Percentiles rank a stretch among this genome's conserved stretches.
These are phyloP conservation scores for Aureoboletus auriporus DNA, from an alignment of 768 basidiomycete species.

Conservation along the genomic window DNA sequence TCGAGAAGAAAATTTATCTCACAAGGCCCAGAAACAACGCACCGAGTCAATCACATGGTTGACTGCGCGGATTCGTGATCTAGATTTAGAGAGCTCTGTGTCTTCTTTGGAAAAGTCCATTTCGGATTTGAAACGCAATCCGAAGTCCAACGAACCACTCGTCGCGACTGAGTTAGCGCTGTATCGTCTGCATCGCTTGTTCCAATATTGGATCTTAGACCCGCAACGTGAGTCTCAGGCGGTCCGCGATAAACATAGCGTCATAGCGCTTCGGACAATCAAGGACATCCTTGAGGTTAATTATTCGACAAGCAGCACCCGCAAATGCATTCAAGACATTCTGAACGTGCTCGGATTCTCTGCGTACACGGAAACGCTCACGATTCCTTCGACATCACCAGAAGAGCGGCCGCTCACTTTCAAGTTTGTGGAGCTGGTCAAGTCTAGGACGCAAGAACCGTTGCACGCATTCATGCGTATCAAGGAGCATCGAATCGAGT, in stretches of 20 bases:
- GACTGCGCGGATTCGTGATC: constrained; percentile 40
- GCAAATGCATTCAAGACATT: constrained; percentile 36
- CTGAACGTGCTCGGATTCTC: constrained; percentile 47
- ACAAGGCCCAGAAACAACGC: constrained; percentile 41
- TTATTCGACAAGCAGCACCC: constrained; percentile 26
- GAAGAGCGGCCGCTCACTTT: constrained; percentile 39
- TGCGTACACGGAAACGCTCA: constrained; percentile 30
- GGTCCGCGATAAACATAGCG: constrained; percentile 43
- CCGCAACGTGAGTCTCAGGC: constrained; percentile 31
- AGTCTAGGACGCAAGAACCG: constrained; percentile 38
- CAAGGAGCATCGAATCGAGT: constrained; percentile 51
- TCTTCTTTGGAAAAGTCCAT: constrained; percentile 31
- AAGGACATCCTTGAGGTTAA: constrained; percentile 40
- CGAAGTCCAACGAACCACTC: constrained; percentile 37
- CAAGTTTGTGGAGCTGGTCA: constrained; percentile 52
- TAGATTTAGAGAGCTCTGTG: constrained; percentile 19
- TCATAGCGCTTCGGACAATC: constrained; percentile 46
- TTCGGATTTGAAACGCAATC: constrained; percentile 42
- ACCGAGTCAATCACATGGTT: constrained; percentile 49
- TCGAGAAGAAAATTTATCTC: constrained; percentile 40
- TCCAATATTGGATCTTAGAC: constrained; percentile 51
- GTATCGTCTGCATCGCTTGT: constrained; percentile 49
- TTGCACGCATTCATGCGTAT: constrained; percentile 52
- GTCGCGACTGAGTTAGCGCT: constrained; percentile 50
- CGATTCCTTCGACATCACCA: constrained; percentile 1